A percentile compares a stretch with the other conserved stretches of the same genome.
Evolutionary conservation across 495 filamentous ascomycete species (phyloP).

Genomic region (Xylaria cubensis): DNA sequence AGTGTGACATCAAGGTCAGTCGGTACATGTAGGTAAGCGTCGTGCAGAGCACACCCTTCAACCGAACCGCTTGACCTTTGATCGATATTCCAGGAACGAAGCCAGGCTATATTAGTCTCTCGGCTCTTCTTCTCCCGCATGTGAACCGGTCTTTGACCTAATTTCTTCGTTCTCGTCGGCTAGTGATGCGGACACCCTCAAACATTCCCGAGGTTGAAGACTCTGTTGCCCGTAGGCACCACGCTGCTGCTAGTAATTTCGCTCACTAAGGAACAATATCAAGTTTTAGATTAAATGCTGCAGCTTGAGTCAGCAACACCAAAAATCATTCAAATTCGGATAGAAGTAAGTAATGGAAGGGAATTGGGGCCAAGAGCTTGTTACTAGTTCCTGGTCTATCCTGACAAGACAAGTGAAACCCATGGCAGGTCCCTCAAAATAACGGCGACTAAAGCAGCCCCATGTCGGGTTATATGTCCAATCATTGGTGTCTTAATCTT

Average conservation of each 20-base stretch:
- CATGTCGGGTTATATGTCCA: background rate
- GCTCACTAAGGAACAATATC: slow-evolving; percentile 1
- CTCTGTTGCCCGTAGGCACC: background rate
- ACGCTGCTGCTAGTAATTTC: background rate
- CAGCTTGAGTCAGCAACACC: background rate
- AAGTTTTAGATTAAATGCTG: background rate
- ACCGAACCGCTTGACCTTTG: background rate
- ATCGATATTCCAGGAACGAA: background rate
- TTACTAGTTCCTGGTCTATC: background rate
- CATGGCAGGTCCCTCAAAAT: background rate
- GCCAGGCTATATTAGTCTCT: background rate
- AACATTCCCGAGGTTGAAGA: slow-evolving; percentile 15
- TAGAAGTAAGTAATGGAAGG: background rate
- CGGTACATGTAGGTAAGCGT: background rate
- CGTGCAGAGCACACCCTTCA: background rate
- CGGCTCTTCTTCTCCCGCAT: background rate
- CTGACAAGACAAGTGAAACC: background rate
- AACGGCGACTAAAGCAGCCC: slow-evolving; percentile 13
- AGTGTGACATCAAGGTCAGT: background rate
- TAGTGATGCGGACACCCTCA: background rate
- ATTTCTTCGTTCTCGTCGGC: background rate
- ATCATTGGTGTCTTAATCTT: background rate
- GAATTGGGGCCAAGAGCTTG: background rate
- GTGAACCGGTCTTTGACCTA: slow-evolving; percentile 18
- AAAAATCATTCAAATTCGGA: background rate